phyloP scores from a whole-genome alignment of 2,329 filamentous ascomycete genomes.

The Grosmannia serpens region DNA sequence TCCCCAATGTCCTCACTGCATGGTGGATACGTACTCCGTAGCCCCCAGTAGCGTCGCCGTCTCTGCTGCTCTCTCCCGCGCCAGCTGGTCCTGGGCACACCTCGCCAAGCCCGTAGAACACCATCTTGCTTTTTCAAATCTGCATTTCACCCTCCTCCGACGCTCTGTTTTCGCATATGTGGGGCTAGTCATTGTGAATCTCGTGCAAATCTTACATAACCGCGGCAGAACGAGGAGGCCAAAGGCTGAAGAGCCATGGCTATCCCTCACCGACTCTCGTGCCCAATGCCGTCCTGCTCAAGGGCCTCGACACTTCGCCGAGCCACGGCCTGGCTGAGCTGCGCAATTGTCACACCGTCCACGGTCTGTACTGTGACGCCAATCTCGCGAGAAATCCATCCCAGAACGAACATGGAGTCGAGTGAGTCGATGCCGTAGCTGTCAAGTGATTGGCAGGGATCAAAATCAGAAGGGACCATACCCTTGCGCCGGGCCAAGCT shows the following conservation, averaged over 20 bases:
- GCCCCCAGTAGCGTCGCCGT: neutral
- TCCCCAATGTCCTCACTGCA: neutral
- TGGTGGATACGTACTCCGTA: neutral
- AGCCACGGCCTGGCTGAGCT: constrained; percentile 9
- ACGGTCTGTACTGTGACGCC: constrained; percentile 13
- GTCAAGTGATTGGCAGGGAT: constrained; percentile 6
- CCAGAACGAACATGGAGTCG: constrained; percentile 13
- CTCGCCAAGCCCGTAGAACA: no score
- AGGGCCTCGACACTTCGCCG: neutral
- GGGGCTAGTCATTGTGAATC: no score
- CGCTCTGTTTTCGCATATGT: neutral
- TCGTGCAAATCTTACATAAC: no score
- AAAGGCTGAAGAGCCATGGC: neutral
- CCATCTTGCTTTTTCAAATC: no score
- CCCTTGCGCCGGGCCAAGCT: constrained; percentile 12
- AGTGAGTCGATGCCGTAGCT: constrained; percentile 16
- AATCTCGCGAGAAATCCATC: constrained; percentile 13
- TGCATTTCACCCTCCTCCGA: neutral
- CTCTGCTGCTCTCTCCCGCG: no score
- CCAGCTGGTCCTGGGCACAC: no score
- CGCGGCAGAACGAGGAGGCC: neutral
- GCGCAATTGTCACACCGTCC: constrained; percentile 11
- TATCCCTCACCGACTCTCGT: neutral
- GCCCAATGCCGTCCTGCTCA: neutral
- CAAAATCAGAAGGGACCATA: constrained; percentile 12